Evolutionary conservation across 1,284 basidiomycete species (phyloP), one percentile per base, ranked within the genome.

Genomic region (Malassezia psittaci): DNA sequence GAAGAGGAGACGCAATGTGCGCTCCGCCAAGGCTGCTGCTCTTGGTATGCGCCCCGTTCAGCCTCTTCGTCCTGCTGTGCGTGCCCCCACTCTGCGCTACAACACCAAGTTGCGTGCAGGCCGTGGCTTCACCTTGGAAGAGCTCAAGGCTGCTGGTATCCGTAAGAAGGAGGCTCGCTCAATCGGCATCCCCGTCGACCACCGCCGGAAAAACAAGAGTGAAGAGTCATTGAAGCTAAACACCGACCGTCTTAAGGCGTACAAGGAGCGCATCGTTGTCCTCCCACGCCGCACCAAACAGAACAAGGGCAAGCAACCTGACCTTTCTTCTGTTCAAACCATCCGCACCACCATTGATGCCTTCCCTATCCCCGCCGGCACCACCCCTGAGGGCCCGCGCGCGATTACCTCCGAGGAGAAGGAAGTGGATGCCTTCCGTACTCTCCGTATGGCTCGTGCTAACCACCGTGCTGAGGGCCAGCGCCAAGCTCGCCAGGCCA

Each of bases 41-140:
- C 86, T 94, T 61, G 93, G 94, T 72, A 88, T 91, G 66, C 87
- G 90, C 72, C 93, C 93, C 60, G 83, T 90, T 66, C 82, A 85
- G 66, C 85, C 86, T 74, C 88, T 98, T 74, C 90, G 94, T 75
- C 93, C 93, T 56, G 93, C 91, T 64, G 94, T 99, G 73, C 90
- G 90, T 77, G 90, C 82, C 67, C 91, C 90, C 75, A 96, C 93
- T 59, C 83, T 96, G 73, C 89, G 90, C 73, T 99, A 99, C 87
- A 99, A 98, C 84, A 85, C 87, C 79, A 94, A 96, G 80, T 77
- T 98, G 75, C 88, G 93, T 69, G 88, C 91, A 78, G 93, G 93
- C 64, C 88, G 90, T 73, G 93, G 93, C 63, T 99, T 99, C 83
- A 93, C 93, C 65, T 78, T 89, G 54, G 83, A 83, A 60, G 93